Evolutionary conservation across 331 rosid genomes (phyloP).

Genomic region (Prunus yedoensis): DNA sequence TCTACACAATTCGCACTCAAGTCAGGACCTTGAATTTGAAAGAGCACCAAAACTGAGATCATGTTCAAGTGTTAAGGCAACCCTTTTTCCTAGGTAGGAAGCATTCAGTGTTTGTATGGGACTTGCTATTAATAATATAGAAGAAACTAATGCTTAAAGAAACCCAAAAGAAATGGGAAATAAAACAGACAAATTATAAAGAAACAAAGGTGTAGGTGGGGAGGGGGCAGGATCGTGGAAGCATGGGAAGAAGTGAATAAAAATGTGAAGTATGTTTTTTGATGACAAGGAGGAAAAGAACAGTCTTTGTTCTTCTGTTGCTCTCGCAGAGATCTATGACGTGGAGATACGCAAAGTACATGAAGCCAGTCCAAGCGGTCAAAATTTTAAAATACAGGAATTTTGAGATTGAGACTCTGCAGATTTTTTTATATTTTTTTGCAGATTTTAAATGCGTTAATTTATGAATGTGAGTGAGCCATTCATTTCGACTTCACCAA

Average conservation of each 20-base stretch:
- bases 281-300: slow-evolving; percentile 22
- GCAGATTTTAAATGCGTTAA: neutral
- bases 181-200: neutral
- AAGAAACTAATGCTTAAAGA: slow-evolving; percentile 35
- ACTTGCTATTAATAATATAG: slow-evolving; percentile 20
- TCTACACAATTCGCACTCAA: slow-evolving; percentile 29
- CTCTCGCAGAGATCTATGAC: slow-evolving; percentile 56
- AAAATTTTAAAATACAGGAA: slow-evolving; percentile 6
- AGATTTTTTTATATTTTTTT: neutral
- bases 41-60: slow-evolving; percentile 1
- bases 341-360: slow-evolving; percentile 52
- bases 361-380: slow-evolving; percentile 37
- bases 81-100: slow-evolving; percentile 28
- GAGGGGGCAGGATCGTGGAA: slow-evolving; percentile 33
- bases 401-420: slow-evolving; percentile 7
- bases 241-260: slow-evolving; percentile 9
- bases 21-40: slow-evolving; percentile 21
- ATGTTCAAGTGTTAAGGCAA: slow-evolving; percentile 23
- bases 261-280: neutral
- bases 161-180: slow-evolving; percentile 1
- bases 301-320: slow-evolving; percentile 25
- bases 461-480: slow-evolving; percentile 1
- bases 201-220: slow-evolving; percentile 8
- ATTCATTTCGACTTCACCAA: neutral
- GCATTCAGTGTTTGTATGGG: slow-evolving; percentile 28